These are phyloP conservation scores for Aspergillus costaricaensis DNA, from an alignment of 2,329 filamentous ascomycete species.

Conservation along the genomic window DNA sequence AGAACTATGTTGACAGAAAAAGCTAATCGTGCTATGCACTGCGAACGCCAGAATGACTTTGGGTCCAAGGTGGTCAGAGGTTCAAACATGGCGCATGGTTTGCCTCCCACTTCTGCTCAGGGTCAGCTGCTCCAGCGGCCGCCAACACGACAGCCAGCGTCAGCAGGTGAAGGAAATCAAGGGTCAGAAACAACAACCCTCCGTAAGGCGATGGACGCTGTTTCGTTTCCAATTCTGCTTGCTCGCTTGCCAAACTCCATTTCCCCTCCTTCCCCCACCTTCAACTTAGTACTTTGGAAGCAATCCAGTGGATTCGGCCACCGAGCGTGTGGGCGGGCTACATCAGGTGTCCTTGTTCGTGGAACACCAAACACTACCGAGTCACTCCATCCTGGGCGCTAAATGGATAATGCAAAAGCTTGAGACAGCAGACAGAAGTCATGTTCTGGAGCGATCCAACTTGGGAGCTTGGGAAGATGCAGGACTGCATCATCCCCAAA, in stretches of 20 bases:
- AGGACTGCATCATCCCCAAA: slow-evolving; percentile 17
- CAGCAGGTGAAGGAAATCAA: slow-evolving; percentile 3
- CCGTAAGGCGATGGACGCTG: neutral
- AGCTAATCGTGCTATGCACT: neutral
- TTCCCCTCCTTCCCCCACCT: neutral
- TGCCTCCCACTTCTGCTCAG: neutral
- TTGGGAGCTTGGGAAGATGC: slow-evolving; percentile 8
- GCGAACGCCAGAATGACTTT: neutral
- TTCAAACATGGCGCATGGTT: neutral
- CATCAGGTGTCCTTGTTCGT: neutral
- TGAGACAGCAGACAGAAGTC: slow-evolving; percentile 6
- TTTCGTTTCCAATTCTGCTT: neutral
- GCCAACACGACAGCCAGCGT: slow-evolving; percentile 1
- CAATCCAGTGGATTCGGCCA: too few relatives aligned
- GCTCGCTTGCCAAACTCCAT: neutral
- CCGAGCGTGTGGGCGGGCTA: too few relatives aligned
- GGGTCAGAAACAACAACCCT: neutral
- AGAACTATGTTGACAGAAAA: neutral
- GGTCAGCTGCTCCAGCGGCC: slow-evolving; percentile 4
- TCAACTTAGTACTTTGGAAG: neutral
- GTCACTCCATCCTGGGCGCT: neutral
- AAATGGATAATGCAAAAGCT: slow-evolving; percentile 5
- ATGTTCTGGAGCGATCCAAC: slow-evolving; percentile 6
- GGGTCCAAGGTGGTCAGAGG: neutral
- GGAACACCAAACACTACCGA: neutral